Base-by-base conservation (phyloP, 2,329 filamentous ascomycete genomes). In the Penicillium sp. region DNA sequence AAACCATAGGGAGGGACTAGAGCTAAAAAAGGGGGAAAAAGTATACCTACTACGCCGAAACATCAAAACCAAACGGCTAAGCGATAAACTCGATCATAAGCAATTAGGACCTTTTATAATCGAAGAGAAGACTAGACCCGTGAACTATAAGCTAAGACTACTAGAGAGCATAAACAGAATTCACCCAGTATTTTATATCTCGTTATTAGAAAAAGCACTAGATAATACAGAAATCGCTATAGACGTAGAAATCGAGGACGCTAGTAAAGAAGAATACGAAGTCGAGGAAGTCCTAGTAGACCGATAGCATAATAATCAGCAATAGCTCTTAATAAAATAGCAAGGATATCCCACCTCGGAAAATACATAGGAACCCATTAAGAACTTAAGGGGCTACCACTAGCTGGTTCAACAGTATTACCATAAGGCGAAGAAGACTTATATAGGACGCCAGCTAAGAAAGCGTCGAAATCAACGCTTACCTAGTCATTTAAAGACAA, bases 31-130 rank as follows among this genome's bases (percentile, higher is more conserved):
- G 21, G 16, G 26, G 14, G 26, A 26, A 16, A 55, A 49, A 19
- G 46, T 45, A 11, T 55, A 55, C 14, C 27, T 49, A 2, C 21
- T 55, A 45, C 33, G 44, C n/a, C 21, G 35, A 35, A 55, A 55
- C 33, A 55, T 55, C 5, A 55, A 55, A 49, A 55, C 24, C 4
- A 55, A 49, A 24, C 29, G 35, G 49, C 37, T 37, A 44, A 55
- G 26, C 31, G 33, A 31, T 16, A 55, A 55, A 43, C 52, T 55
- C 1, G 24, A 55, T 19, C 9, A 51, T 27, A 16, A 42, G 29
- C 1, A 16, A 27, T 14, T 51, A 44, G n/a, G n/a, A n/a, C n/a
- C n/a, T n/a, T n/a, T n/a, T n/a, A n/a, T n/a, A n/a, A n/a, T n/a
- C n/a, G n/a, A n/a, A n/a, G n/a, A n/a, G n/a, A n/a, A n/a, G n/a